Conservation (phyloP, 371 early-diverging fungal species). For the Funneliformis caledonium region DNA sequence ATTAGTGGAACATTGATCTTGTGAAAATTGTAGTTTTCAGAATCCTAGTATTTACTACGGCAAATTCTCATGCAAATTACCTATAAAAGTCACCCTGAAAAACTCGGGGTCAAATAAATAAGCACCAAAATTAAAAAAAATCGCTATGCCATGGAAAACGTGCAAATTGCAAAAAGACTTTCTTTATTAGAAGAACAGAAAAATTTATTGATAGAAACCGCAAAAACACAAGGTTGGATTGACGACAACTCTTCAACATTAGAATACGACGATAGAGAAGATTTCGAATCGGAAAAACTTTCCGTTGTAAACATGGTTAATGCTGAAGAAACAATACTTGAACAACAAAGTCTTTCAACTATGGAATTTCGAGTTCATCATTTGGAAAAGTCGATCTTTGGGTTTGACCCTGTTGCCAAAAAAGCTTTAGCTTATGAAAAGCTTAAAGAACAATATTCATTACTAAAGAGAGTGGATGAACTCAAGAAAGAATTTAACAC, state of each 20-base stretch:
- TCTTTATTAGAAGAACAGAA: conserved; percentile 35
- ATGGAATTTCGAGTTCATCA: conserved; percentile 34
- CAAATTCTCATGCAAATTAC: background rate
- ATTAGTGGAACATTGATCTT: background rate
- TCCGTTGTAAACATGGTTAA: conserved; percentile 25
- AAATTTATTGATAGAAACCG: conserved; percentile 20
- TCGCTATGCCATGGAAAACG: conserved; percentile 38
- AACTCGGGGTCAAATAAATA: conserved; percentile 10
- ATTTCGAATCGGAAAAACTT: conserved; percentile 5
- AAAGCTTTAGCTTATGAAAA: conserved; percentile 19
- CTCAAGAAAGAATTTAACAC: conserved; percentile 31
- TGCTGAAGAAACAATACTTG: conserved; percentile 16
- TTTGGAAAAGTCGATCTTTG: conserved; percentile 26
- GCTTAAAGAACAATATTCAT: conserved; percentile 1
- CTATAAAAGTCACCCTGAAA: conserved; percentile 4
- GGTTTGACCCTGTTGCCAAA: conserved; percentile 16
- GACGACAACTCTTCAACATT: background rate
- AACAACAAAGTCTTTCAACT: background rate
- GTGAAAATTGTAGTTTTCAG: background rate
- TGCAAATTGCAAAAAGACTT: conserved; percentile 32
- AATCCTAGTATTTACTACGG: background rate
- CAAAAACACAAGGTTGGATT: conserved; percentile 16
- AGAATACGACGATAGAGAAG: background rate
- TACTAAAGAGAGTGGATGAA: conserved; percentile 23
- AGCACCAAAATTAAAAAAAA: background rate